Base-by-base conservation (phyloP, 352 stramenopile genomes). In the Phytophthora sp. region DNA sequence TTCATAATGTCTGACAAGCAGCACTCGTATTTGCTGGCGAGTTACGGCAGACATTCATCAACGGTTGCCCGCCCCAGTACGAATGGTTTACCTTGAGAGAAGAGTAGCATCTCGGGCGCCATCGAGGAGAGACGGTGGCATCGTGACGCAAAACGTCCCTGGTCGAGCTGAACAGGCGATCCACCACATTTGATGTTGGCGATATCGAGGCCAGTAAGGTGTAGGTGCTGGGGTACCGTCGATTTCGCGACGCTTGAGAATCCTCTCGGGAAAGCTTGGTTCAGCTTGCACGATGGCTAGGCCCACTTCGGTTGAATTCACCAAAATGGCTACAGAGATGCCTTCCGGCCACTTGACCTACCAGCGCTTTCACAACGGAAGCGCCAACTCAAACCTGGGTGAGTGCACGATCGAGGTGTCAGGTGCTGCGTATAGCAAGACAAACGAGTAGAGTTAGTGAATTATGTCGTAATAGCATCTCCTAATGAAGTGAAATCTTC, bases 401-500 rank as follows among this genome's bases (percentile, higher is more conserved):
- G 18, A 45, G 38, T 45, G 38, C 16, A 26, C 38, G n/a, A 45
- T 15, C 4, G 18, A 7, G 38, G 38, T 18, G 20, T 45, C n/a
- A 3, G 38, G 38, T 3, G 38, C 35, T 21, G 11, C 35, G 20
- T 21, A 24, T 12, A 45, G 9, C 13, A 15, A 0, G 4, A 42
- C 29, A 33, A 33, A 11, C 29, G 7, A 33, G 12, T 33, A 42
- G 3, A 20, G 4, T 26, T 45, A 45, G n/a, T 4, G 24, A 26
- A 45, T 45, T 26, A 45, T 45, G 20, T 45, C n/a, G 5, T 8
- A n/a, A 45, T 45, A 45, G 38, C 38, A 45, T n/a, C n/a, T n/a
- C n/a, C n/a, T n/a, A n/a, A n/a, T 33, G 20, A 45, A 16, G 1
- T 7, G 21, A 42, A 42, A 0, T 18, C 9, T 11, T 33, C 16